Base-by-base conservation (phyloP, 495 filamentous ascomycete genomes). In the Xylaria curta region DNA sequence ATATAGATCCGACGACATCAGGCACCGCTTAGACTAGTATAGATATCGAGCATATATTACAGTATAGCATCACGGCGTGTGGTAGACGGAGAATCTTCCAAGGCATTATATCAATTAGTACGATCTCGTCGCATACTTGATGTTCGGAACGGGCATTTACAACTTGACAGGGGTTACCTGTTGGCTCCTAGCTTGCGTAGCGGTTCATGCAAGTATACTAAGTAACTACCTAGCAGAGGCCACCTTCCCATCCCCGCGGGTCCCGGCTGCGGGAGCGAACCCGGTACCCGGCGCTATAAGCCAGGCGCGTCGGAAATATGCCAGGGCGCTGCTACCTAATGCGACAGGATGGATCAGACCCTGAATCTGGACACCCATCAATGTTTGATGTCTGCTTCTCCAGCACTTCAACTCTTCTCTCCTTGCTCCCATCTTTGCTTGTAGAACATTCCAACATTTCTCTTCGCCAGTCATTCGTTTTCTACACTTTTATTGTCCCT, bases 1-100 rank as follows among this genome's bases (percentile, higher is more conserved):
- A 81, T 79, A 13, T 79, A 49, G 66, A 24, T 54, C 0, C 10
- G 9, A 17, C 6, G 4, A 38, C 3, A n/a, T 4, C 10, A 7
- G 40, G 1, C 3, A 13, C 19, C 40, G 10, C 13, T n/a, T 24
- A 33, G 21, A 42, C 38, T 63, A 3, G 38, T 44, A 44, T 28
- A 42, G 38, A 60, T 21, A 38, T 60, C 19, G 2, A n/a, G 9
- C 54, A 38, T 60, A 19, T 5, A 12, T 4, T 36, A 19, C 56
- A 59, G 28, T n/a, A 59, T 36, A 36, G 31, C 56, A 28, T 59
- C 13, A 19, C 54, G 15, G 54, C 17, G 54, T 59, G 56, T 4
- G 17, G 9, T 36, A n/a, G 17, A 54, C 6, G 9, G 6, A 36
- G 28, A 17, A 36, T 59, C n/a, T n/a, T n/a, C n/a, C n/a, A n/a